Evolutionary conservation across 1,284 basidiomycete genomes (phyloP).

Genomic region (Boletus semigastroideus): DNA sequence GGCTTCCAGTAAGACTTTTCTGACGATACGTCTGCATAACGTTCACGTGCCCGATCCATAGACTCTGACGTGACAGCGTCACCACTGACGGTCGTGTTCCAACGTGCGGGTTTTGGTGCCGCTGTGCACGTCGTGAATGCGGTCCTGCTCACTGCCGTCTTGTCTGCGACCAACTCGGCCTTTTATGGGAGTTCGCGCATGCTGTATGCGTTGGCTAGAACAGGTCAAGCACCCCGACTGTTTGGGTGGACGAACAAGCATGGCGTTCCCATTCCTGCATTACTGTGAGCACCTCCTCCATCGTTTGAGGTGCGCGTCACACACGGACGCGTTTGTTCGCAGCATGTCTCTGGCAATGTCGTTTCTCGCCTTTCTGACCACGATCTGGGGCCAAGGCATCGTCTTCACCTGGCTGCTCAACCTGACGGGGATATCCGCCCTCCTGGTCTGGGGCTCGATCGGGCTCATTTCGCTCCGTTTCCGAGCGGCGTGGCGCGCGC

Average conservation of each 20-base stretch:
- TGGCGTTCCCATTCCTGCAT: slow-evolving; percentile 61
- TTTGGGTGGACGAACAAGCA: slow-evolving; percentile 55
- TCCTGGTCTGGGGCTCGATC: slow-evolving; percentile 65
- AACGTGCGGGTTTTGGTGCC: slow-evolving; percentile 55
- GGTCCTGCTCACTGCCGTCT: slow-evolving; percentile 65
- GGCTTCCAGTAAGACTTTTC: slow-evolving; percentile 38
- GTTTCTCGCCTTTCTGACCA: slow-evolving; percentile 53
- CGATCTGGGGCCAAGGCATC: slow-evolving; percentile 54
- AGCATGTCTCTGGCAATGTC: slow-evolving; percentile 46
- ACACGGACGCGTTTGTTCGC: slow-evolving; percentile 2
- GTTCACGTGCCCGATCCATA: slow-evolving; percentile 14
- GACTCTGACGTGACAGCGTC: slow-evolving; percentile 49
- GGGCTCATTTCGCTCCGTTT: slow-evolving; percentile 54
- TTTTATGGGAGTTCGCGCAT: slow-evolving; percentile 68
- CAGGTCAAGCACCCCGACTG: slow-evolving; percentile 47
- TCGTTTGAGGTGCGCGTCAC: not conserved
- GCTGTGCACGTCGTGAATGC: slow-evolving; percentile 58
- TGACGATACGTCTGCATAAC: no score
- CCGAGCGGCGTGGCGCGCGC: slow-evolving; percentile 44
- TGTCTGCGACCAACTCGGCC: slow-evolving; percentile 57
- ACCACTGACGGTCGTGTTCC: slow-evolving; percentile 59
- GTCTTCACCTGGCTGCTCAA: slow-evolving; percentile 64
- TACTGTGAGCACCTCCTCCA: slow-evolving; percentile 39
- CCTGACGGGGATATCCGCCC: slow-evolving; percentile 66
- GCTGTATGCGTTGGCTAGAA: slow-evolving; percentile 50